phyloP scores from a whole-genome alignment of 345 rosid genomes.

The Hypericum perforatum region DNA sequence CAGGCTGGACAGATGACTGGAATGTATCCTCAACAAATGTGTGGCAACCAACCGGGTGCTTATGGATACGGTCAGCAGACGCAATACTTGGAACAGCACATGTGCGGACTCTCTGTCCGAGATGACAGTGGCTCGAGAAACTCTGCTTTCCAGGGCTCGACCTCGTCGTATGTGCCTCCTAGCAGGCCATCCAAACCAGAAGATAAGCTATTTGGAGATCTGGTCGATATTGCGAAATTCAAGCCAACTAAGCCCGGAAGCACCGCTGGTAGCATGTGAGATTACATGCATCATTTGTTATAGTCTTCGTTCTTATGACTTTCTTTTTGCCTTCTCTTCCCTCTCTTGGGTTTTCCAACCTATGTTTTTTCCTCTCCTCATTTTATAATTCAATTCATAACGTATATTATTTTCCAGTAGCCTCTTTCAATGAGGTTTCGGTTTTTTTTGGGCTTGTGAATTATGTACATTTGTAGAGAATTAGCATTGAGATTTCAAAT shows the following conservation, averaged over 20 bases:
- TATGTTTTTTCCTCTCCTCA: no score
- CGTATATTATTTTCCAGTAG: no score
- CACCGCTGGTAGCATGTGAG: conserved; percentile 82
- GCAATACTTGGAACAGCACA: conserved; percentile 63
- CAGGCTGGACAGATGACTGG: conserved; percentile 36
- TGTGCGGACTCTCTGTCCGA: conserved; percentile 35
- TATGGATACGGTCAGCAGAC: conserved; percentile 57
- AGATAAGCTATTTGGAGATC: conserved; percentile 92
- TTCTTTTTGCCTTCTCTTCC: no score
- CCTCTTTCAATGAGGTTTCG: no score
- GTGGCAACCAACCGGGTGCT: conserved; percentile 56
- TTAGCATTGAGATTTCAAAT: no score
- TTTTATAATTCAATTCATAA: no score
- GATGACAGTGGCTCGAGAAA: conserved; percentile 13
- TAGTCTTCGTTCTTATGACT: no score
- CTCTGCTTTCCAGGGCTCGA: neutral
- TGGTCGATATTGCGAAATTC: conserved; percentile 79
- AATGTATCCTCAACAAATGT: conserved; percentile 57
- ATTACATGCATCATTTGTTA: neutral
- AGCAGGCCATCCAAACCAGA: conserved; percentile 18
- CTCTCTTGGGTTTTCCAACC: no score
- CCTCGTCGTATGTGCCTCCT: conserved; percentile 2
- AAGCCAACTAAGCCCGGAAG: conserved; percentile 57
- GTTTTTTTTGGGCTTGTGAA: no score
- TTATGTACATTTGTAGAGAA: no score